Evolutionary conservation across 139 green algal genomes (phyloP).

Genomic region (Closterium sp.): DNA sequence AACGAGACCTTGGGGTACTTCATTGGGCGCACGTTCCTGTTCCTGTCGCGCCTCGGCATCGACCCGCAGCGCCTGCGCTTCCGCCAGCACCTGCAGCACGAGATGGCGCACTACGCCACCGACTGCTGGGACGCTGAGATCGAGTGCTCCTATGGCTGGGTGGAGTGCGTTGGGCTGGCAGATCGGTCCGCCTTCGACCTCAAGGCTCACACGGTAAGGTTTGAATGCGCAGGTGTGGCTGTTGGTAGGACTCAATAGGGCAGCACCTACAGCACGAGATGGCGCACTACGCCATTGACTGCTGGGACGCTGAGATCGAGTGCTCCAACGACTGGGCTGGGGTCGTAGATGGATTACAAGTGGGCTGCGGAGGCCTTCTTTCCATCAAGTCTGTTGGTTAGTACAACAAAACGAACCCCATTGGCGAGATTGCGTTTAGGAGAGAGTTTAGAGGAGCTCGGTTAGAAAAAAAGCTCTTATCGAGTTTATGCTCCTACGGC

Average conservation of each 20-base stretch:
- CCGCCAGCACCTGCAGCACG: conserved; percentile 95
- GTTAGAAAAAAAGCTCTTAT: too few relatives aligned
- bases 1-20: conserved; percentile 99
- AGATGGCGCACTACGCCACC: conserved; percentile 84
- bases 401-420: too few relatives aligned
- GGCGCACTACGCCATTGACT: conserved; percentile 88
- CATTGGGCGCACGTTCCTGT: conserved; percentile 95
- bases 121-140: conserved; percentile 99
- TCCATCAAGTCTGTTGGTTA: too few relatives aligned
- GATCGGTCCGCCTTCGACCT: conserved; percentile 95
- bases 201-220: conserved; percentile 53
- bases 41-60: conserved; percentile 83
- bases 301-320: conserved; percentile 97
- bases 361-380: too few relatives aligned
- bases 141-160: conserved; percentile 93
- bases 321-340: conserved; percentile 47
- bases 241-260: conserved; percentile 66
- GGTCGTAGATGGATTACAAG: too few relatives aligned
- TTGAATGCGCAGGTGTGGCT: neutral
- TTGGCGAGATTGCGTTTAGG: too few relatives aligned
- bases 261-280: conserved; percentile 97
- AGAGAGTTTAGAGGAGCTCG: too few relatives aligned
- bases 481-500: neutral
- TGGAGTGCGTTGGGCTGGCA: conserved; percentile 96
- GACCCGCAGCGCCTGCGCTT: conserved; percentile 83